A percentile compares a stretch with the other conserved stretches of the same genome.
phyloP scores from a whole-genome alignment of 2,329 filamentous ascomycete species.

The Arthrinium phaeospermum region DNA sequence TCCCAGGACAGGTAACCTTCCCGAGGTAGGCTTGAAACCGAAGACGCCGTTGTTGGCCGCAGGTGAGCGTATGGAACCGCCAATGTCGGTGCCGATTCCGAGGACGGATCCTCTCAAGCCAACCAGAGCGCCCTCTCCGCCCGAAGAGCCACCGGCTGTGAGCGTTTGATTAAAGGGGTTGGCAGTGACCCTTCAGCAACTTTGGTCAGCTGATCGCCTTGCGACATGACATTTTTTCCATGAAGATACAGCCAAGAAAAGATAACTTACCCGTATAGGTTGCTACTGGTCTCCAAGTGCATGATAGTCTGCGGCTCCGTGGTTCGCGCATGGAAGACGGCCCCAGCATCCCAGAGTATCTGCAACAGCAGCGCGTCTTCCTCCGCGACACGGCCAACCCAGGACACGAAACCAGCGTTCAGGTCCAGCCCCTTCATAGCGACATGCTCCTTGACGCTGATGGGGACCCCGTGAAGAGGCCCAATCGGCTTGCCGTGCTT shows the following conservation, averaged over 20 bases:
- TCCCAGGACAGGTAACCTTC: slow-evolving; percentile 48
- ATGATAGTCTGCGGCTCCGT: slow-evolving; percentile 61
- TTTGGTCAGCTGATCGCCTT: neutral
- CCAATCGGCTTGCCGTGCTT: slow-evolving; percentile 31
- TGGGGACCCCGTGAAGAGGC: slow-evolving; percentile 40
- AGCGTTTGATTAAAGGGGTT: slow-evolving; percentile 59
- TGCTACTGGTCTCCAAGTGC: slow-evolving; percentile 57
- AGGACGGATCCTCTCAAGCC: slow-evolving; percentile 57
- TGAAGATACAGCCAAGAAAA: slow-evolving; percentile 18
- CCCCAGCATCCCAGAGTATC: slow-evolving; percentile 52
- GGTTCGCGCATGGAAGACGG: slow-evolving; percentile 57
- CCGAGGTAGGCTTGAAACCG: slow-evolving; percentile 48
- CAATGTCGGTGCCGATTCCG: slow-evolving; percentile 61
- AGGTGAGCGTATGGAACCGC: slow-evolving; percentile 53
- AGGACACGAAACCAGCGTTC: slow-evolving; percentile 55
- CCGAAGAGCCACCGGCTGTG: slow-evolving; percentile 58
- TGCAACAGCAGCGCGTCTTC: slow-evolving; percentile 55
- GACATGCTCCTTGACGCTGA: slow-evolving; percentile 59
- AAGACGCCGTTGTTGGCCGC: slow-evolving; percentile 54
- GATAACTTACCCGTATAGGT: slow-evolving; percentile 49
- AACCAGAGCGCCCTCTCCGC: slow-evolving; percentile 62
- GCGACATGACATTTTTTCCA: neutral
- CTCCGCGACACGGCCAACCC: slow-evolving; percentile 50
- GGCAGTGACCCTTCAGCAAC: slow-evolving; percentile 48
- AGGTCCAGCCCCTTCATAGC: slow-evolving; percentile 53